Conservation (phyloP, 352 stramenopile species). For the Pythium rishiriense region DNA sequence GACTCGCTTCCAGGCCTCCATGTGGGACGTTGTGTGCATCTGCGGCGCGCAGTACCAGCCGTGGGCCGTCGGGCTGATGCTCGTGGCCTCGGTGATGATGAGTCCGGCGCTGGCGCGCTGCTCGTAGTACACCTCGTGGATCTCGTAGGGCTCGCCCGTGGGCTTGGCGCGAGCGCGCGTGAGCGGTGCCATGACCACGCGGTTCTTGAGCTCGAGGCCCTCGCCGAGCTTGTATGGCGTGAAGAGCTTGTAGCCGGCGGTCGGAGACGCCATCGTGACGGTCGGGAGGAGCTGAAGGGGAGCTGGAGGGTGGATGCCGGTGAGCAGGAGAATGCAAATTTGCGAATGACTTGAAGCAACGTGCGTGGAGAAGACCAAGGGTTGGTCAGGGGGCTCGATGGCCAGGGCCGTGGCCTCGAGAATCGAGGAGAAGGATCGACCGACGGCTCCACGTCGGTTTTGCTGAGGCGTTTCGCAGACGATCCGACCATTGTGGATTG, state of each 20-base stretch:
- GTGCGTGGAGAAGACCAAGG: background rate
- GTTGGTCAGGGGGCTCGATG: background rate
- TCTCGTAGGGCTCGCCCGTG: slow-evolving; percentile 10
- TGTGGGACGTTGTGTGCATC: slow-evolving; percentile 39
- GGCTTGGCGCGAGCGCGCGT: slow-evolving; percentile 29
- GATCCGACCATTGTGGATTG: background rate
- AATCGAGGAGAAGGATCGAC: background rate
- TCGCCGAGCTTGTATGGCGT: slow-evolving; percentile 10
- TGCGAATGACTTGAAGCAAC: background rate
- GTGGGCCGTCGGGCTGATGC: slow-evolving; percentile 25
- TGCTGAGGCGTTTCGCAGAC: background rate
- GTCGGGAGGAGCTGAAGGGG: background rate
- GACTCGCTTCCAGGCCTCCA: slow-evolving; percentile 41
- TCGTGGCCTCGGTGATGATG: slow-evolving; percentile 44
- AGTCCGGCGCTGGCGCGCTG: slow-evolving; percentile 38
- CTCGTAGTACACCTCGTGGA: slow-evolving; percentile 37
- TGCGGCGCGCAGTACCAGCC: slow-evolving; percentile 32
- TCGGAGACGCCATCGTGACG: background rate
- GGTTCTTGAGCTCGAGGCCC: slow-evolving; percentile 29
- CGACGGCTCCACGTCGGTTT: background rate
- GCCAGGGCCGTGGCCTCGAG: too few species aligned
- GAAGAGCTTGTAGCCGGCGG: background rate
- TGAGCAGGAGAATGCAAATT: background rate
- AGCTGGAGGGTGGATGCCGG: background rate
- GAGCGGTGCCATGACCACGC: slow-evolving; percentile 46